Evolutionary conservation across 345 rosid species (phyloP).

Genomic region (Dovyalis caffra): DNA sequence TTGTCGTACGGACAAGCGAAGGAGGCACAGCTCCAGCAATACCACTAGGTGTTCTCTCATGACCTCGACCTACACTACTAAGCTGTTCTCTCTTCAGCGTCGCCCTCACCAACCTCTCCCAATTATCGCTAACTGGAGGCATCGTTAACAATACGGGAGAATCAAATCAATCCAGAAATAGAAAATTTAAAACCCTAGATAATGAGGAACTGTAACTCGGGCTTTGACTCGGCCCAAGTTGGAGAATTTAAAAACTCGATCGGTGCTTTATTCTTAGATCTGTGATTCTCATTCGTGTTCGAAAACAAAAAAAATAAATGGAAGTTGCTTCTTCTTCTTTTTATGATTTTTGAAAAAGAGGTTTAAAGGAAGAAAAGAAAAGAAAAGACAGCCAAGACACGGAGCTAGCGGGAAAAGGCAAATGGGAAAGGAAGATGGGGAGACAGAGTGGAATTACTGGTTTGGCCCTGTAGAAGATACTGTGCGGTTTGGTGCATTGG

Average conservation of each 20-base stretch:
- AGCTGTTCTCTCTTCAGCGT: slow-evolving; percentile 78
- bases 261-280: slow-evolving; percentile 1
- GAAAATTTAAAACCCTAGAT: slow-evolving; percentile 9
- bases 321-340: not conserved
- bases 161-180: slow-evolving; percentile 2
- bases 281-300: not conserved
- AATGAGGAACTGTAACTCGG: not conserved
- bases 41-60: slow-evolving; percentile 56
- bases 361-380: not conserved
- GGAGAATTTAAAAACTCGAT: not conserved
- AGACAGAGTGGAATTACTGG: not conserved
- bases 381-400: not conserved
- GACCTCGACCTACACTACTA: slow-evolving; percentile 57
- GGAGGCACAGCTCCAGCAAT: slow-evolving; percentile 86
- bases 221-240: slow-evolving; percentile 5
- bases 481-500: no score
- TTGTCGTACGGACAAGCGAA: slow-evolving; percentile 80
- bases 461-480: not conserved
- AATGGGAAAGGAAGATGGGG: not conserved
- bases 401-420: slow-evolving; percentile 16
- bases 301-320: not conserved
- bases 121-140: slow-evolving; percentile 66
- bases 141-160: slow-evolving; percentile 26
- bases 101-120: slow-evolving; percentile 90
- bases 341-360: no score